phyloP scores from a whole-genome alignment of 495 filamentous ascomycete species.

The Diplogelasinospora grovesii region DNA sequence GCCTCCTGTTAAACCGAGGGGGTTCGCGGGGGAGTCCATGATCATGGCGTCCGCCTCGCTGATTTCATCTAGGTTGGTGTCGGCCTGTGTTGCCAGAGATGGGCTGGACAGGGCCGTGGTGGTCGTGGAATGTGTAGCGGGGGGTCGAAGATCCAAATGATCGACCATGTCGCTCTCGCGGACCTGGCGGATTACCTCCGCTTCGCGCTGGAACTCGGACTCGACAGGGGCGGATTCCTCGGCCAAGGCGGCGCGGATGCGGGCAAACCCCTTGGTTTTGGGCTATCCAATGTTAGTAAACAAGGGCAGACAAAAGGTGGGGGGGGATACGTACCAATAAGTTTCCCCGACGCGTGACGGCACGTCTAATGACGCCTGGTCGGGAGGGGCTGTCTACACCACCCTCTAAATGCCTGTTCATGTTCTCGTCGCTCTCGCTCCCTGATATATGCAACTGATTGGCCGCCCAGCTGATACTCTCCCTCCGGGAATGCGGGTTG shows the following conservation, averaged over 20 bases:
- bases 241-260: slow-evolving; percentile 79
- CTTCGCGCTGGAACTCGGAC: slow-evolving; percentile 81
- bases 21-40: slow-evolving; percentile 37
- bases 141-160: slow-evolving; percentile 42
- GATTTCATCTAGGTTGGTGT: slow-evolving; percentile 50
- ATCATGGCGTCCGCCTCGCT: slow-evolving; percentile 57
- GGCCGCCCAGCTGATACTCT: slow-evolving; percentile 81
- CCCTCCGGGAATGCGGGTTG: slow-evolving; percentile 54
- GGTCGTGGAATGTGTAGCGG: slow-evolving; percentile 27
- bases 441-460: slow-evolving; percentile 82
- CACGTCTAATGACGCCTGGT: slow-evolving; percentile 54
- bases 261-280: slow-evolving; percentile 90
- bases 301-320: background rate
- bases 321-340: slow-evolving; percentile 59
- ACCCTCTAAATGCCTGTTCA: slow-evolving; percentile 41
- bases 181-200: slow-evolving; percentile 90
- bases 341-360: slow-evolving; percentile 81
- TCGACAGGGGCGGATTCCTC: slow-evolving; percentile 87
- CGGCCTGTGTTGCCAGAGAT: slow-evolving; percentile 36
- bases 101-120: slow-evolving; percentile 50
- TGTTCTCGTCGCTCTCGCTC: slow-evolving; percentile 70
- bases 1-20: slow-evolving; percentile 48
- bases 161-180: slow-evolving; percentile 66
- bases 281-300: slow-evolving; percentile 43
- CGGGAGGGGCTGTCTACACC: slow-evolving; percentile 35